Conservation (phyloP, 2,329 filamentous ascomycete genomes). For the Thelonectria rubi region DNA sequence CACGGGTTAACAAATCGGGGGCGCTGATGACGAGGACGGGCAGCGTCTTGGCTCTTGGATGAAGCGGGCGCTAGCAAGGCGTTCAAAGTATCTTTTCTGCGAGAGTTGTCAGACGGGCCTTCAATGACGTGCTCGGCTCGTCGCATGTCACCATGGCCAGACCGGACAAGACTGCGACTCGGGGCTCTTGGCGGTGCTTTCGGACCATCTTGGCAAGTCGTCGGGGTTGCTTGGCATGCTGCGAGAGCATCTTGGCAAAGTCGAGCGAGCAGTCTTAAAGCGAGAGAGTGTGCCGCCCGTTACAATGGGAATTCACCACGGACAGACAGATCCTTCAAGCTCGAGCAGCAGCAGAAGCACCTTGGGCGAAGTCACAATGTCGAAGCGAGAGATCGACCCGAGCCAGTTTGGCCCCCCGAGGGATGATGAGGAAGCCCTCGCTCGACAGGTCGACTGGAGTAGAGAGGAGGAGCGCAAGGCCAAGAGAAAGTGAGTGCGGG, state of each 20-base stretch:
- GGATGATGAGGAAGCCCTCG: conserved; percentile 46
- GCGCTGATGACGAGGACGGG: conserved; percentile 30
- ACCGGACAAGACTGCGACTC: conserved; percentile 13
- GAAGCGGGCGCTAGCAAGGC: conserved; percentile 18
- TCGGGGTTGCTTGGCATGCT: conserved; percentile 2
- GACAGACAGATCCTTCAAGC: background rate
- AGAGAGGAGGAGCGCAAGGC: conserved; percentile 49
- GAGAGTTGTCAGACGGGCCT: conserved; percentile 7
- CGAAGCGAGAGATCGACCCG: conserved; percentile 30
- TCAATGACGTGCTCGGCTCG: conserved; percentile 38
- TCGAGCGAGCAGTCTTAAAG: background rate
- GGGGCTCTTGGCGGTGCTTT: background rate
- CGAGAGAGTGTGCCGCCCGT: conserved; percentile 6
- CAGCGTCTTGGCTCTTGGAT: conserved; percentile 26
- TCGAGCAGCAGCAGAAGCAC: background rate
- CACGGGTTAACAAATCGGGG: conserved; percentile 29
- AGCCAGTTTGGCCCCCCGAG: conserved; percentile 24
- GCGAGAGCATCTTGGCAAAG: background rate
- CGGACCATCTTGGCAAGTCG: conserved; percentile 9
- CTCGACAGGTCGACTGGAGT: conserved; percentile 46
- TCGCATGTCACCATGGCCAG: conserved; percentile 34
- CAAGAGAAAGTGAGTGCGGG: conserved; percentile 49
- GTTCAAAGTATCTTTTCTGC: background rate
- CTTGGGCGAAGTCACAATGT: conserved; percentile 26
- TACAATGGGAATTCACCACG: background rate